Evolutionary conservation across 1,284 basidiomycete genomes (phyloP).

Genomic region (Neolentinus lepideus): DNA sequence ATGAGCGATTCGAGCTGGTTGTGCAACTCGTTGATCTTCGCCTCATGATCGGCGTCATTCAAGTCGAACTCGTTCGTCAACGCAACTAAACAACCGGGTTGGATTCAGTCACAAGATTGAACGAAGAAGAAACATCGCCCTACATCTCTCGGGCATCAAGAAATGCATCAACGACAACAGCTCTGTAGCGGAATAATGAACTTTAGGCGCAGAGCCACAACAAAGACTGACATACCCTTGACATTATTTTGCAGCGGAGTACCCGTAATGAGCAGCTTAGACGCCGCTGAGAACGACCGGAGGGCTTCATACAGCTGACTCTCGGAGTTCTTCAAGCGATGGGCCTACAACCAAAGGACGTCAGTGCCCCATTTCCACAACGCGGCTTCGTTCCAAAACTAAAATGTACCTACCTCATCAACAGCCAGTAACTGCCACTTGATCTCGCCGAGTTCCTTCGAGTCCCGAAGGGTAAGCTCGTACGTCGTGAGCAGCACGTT

Average conservation of each 20-base stretch:
- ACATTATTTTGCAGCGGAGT: constrained; percentile 99
- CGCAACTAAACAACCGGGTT: constrained; percentile 40
- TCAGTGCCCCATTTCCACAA: neutral
- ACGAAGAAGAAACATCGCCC: constrained; percentile 19
- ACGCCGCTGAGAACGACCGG: constrained; percentile 82
- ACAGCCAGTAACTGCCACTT: constrained; percentile 98
- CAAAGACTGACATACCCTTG: constrained; percentile 58
- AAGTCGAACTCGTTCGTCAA: constrained; percentile 94
- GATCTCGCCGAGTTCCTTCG: constrained; percentile 85
- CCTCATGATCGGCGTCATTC: constrained; percentile 87
- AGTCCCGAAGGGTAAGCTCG: constrained; percentile 91
- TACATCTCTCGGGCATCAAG: constrained; percentile 96
- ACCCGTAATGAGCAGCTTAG: constrained; percentile 95
- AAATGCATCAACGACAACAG: constrained; percentile 97
- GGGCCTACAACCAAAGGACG: constrained; percentile 51
- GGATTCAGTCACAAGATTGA: neutral
- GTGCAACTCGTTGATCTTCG: constrained; percentile 93
- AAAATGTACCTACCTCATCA: constrained; percentile 68
- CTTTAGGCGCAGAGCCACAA: constrained; percentile 2
- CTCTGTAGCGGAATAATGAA: constrained; percentile 43
- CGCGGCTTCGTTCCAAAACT: constrained; percentile 2
- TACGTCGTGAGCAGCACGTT: constrained; percentile 98
- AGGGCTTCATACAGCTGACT: constrained; percentile 96
- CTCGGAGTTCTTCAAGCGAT: constrained; percentile 97
- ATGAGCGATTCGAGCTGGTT: constrained; percentile 91